Conservation (phyloP, 805 yeast species). For the Cyberlindnera mississippiensis region DNA sequence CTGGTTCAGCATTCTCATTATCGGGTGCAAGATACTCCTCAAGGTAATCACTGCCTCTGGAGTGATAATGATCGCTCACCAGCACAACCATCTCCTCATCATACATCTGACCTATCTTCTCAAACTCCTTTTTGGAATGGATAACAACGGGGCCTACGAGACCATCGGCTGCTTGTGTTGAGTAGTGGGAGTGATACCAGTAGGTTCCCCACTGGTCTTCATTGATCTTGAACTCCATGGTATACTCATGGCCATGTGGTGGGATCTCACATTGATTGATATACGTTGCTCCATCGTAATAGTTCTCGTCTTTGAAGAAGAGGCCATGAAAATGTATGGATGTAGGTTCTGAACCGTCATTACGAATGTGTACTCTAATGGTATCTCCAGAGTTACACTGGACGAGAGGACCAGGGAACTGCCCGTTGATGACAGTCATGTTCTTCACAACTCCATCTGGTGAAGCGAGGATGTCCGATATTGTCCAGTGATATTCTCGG, state of each 20-base stretch:
- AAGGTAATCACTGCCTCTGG: constrained; percentile 23
- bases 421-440: constrained; percentile 33
- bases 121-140: constrained; percentile 33
- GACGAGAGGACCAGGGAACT: constrained; percentile 49
- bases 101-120: constrained; percentile 32
- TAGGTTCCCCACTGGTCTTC: constrained; percentile 44
- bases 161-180: constrained; percentile 47
- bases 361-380: constrained; percentile 38
- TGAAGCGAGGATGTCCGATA: constrained; percentile 23
- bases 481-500: constrained; percentile 25
- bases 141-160: constrained; percentile 48
- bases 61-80: constrained; percentile 49
- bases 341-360: constrained; percentile 36
- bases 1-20: constrained; percentile 46
- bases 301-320: constrained; percentile 39
- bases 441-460: constrained; percentile 32
- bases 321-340: constrained; percentile 54
- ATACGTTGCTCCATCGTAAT: constrained; percentile 49
- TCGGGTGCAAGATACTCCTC: constrained; percentile 36
- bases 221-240: constrained; percentile 38
- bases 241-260: constrained; percentile 32
- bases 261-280: constrained; percentile 48
- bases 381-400: constrained; percentile 44
- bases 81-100: constrained; percentile 46
- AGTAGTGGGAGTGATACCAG: constrained; percentile 55